These are phyloP conservation scores for Penicillium egyptiacum DNA, from an alignment of 495 filamentous ascomycete species.

Conservation along the genomic window DNA sequence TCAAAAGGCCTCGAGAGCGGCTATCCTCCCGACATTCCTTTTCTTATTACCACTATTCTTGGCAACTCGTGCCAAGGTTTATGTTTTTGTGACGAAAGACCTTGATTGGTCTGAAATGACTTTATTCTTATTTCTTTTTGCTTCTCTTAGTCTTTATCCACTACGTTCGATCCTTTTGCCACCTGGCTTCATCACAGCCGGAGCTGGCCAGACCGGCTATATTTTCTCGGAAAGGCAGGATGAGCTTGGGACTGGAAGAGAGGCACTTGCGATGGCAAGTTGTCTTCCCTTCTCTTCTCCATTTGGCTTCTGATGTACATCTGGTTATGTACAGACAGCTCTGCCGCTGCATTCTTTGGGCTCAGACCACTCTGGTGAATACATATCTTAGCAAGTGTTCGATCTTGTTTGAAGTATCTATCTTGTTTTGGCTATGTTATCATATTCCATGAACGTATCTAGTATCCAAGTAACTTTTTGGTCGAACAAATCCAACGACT, in stretches of 20 bases:
- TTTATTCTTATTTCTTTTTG: slow-evolving; percentile 18
- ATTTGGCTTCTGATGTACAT: slow-evolving; percentile 11
- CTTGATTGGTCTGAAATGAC: slow-evolving; percentile 29
- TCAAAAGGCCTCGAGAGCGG: not conserved
- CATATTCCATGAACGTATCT: slow-evolving; percentile 1
- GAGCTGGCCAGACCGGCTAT: not conserved
- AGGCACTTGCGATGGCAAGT: not conserved
- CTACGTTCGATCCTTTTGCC: slow-evolving; percentile 8
- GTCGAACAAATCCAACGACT: not conserved
- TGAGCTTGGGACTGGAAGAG: not conserved
- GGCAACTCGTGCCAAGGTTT: slow-evolving; percentile 16
- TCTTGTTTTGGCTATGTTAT: slow-evolving; percentile 11
- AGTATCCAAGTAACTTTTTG: not conserved
- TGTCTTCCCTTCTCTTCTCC: not conserved
- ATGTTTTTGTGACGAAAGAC: slow-evolving; percentile 28
- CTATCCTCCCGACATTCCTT: slow-evolving; percentile 19
- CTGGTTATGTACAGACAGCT: slow-evolving; percentile 12
- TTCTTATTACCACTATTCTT: slow-evolving; percentile 16
- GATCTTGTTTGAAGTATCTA: slow-evolving; percentile 3
- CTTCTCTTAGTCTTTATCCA: slow-evolving; percentile 5
- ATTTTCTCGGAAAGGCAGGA: not conserved
- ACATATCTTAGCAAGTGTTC: slow-evolving; percentile 5
- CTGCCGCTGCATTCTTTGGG: not conserved
- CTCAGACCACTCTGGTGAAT: not conserved
- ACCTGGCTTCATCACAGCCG: not conserved